Base-by-base conservation (phyloP, 2,329 filamentous ascomycete genomes). In the Stemphylium beticola region DNA sequence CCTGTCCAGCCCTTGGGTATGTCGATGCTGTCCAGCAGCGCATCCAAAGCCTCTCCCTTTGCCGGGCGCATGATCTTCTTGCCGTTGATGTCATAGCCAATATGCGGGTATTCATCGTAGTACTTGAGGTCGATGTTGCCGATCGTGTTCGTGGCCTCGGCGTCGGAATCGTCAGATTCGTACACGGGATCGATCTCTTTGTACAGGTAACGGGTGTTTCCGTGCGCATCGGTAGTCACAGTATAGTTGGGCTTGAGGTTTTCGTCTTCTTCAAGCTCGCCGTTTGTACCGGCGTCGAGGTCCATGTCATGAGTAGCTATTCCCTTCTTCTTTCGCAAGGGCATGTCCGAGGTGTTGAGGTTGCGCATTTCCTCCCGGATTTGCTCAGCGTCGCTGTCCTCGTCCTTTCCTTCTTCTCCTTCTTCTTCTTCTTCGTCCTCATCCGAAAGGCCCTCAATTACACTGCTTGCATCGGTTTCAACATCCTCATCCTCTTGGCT, bases 81-180 rank as follows among this genome's bases (percentile, higher is more conserved):
- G 76, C 95, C 95, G 76, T 99, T 96, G 79, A 99, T 98, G 69
- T 97, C 91, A 78, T 99, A 99, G 55, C 95, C 95, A 73, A 99
- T 97, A 74, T 99, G 95, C 45, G 95, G 95, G 74, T 97, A 99
- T 32, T 91, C 90, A 75, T 99, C 95, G 80, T 99, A 99, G 78
- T 96, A 98, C 3, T 90, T 89, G 44, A 98, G 80, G 4, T 93
- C 91, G 56, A 99, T 99, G 73, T 98, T 83, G 64, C 95, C 96
- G 68, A 99, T 97, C 0, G 95, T 98, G 78, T 99, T 99, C 46
- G 82, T 83, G 24, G 88, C 85, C 51, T 86, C 89, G 58, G 89
- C 86, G 74, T 97, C 93, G 3, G 90, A 90, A 72, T 97, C 93
- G 77, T 99, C 96, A 1, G 93, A 96, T 72, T 98, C 95, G 77